Conservation (phyloP, 176 grass and related monocot species). For the Eremochloa ophiuroides region DNA sequence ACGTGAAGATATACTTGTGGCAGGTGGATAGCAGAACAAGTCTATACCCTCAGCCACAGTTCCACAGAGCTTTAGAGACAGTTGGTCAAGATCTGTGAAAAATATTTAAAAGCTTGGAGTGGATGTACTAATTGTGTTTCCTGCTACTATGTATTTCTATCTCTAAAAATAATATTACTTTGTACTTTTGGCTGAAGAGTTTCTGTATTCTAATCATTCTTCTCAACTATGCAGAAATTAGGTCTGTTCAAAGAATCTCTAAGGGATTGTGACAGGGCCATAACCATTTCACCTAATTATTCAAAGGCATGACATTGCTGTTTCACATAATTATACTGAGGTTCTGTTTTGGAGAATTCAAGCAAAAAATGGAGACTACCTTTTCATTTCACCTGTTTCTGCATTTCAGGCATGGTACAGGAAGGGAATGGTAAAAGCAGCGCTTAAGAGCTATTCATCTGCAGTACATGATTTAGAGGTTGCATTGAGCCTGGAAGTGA, state of each 20-base stretch:
- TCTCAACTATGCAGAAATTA: constrained; percentile 57
- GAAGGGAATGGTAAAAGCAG: constrained; percentile 79
- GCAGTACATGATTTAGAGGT: constrained; percentile 71
- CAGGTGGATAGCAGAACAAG: not conserved
- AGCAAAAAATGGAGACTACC: not conserved
- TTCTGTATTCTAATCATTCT: constrained; percentile 15
- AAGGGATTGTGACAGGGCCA: constrained; percentile 79
- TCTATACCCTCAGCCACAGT: not conserved
- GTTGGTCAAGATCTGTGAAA: not conserved
- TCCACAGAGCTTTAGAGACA: not conserved
- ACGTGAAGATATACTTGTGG: not conserved
- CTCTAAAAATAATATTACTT: not conserved
- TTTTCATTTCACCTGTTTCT: constrained; percentile 21
- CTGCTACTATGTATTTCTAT: constrained; percentile 5
- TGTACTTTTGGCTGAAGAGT: not conserved
- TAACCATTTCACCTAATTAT: constrained; percentile 57
- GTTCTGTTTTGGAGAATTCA: constrained; percentile 23
- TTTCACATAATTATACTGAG: constrained; percentile 58
- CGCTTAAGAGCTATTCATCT: constrained; percentile 57
- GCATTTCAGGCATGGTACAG: constrained; percentile 81
- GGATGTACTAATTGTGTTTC: not conserved
- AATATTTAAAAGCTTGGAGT: constrained; percentile 10
- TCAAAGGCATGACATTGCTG: constrained; percentile 56
- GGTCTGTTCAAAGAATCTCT: constrained; percentile 74
- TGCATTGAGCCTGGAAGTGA: constrained; percentile 62